Evolutionary conservation across 108 stramenopile species (phyloP).

Genomic region (Pseudonitzschia delicatissima): DNA sequence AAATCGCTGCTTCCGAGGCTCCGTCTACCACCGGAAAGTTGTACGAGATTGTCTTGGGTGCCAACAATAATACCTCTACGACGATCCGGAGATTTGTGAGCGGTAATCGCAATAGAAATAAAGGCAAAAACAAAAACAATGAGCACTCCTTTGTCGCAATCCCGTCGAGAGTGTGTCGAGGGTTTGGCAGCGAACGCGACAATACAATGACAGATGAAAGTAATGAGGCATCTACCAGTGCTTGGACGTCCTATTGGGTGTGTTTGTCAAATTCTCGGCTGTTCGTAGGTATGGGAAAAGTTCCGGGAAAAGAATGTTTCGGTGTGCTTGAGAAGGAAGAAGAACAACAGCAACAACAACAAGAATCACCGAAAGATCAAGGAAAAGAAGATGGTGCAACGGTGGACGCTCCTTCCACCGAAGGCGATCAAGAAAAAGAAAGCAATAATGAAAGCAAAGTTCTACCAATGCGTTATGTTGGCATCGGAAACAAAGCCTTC

Average conservation of each 20-base stretch:
- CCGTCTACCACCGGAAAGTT: too few species aligned
- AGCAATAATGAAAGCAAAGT: not conserved
- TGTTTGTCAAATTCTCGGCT: not conserved
- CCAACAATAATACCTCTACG: not conserved
- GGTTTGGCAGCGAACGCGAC: not conserved
- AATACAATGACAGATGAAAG: not conserved
- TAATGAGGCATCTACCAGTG: not conserved
- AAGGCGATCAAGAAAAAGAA: not conserved
- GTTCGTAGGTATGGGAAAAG: not conserved
- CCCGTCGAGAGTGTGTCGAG: not conserved
- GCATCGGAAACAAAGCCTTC: not conserved
- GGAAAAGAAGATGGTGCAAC: too few species aligned
- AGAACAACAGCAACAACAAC: not conserved
- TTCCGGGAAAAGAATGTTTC: not conserved
- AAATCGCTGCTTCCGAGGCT: too few species aligned
- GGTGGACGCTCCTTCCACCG: too few species aligned
- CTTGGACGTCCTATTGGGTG: not conserved
- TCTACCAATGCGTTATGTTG: not conserved
- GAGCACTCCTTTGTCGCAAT: not conserved
- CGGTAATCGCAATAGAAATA: not conserved
- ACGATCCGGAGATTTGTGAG: not conserved
- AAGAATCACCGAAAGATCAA: too few species aligned
- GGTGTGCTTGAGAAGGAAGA: not conserved
- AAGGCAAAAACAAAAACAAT: not conserved
- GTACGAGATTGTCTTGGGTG: not conserved